phyloP scores from a whole-genome alignment of 441 rosid genomes.

The Croton setiger region DNA sequence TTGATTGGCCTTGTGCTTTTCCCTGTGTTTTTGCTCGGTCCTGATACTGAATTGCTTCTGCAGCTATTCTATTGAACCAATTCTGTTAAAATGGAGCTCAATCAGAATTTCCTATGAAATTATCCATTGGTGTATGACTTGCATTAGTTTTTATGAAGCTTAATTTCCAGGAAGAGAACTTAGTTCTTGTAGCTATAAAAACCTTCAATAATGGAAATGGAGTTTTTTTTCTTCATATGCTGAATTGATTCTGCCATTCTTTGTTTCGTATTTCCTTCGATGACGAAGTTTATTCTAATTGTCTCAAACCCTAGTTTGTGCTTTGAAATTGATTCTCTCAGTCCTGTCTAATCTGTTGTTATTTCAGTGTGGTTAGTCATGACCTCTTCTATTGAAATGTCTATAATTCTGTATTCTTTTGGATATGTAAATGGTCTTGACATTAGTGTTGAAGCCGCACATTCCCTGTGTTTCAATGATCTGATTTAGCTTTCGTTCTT shows the following conservation, averaged over 20 bases:
- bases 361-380: not conserved
- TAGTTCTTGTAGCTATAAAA: not conserved
- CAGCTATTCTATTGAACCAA: not conserved
- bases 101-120: not conserved
- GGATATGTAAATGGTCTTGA: not conserved
- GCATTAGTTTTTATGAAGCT: not conserved
- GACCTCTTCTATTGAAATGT: not conserved
- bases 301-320: not conserved
- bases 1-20: not conserved
- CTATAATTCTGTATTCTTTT: not conserved
- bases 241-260: not conserved
- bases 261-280: not conserved
- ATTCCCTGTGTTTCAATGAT: not conserved
- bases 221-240: not conserved
- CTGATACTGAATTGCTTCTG: not conserved
- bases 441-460: not conserved
- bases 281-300: not conserved
- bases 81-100: not conserved
- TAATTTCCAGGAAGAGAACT: not conserved
- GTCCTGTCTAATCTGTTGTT: not conserved
- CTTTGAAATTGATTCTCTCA: not conserved
- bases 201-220: not conserved
- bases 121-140: not conserved
- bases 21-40: not conserved
- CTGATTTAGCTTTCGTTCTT: not conserved